Base-by-base conservation (phyloP, 148 eudicot genomes). In the Vaccinium darrowii region DNA sequence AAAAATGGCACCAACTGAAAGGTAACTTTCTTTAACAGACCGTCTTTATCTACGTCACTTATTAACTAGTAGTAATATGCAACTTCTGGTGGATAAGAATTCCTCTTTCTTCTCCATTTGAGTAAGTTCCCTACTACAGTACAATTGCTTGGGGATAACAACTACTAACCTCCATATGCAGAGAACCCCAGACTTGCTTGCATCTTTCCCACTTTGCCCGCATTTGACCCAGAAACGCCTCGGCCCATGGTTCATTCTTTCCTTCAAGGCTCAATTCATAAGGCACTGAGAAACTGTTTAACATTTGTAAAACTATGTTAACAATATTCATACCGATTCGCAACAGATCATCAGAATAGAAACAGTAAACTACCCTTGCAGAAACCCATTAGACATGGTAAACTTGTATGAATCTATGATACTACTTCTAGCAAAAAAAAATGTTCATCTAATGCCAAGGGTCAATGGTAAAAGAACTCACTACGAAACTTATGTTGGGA, bases 231-330 rank as follows among this genome's bases (percentile, higher is more conserved):
- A 91, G 83, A 87, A 93, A 96, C 10, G 87, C 89, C 87, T 90
- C 83, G 25, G 98, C 97, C 99, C 99, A 96, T 77, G 94, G 88
- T 88, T 96, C 98, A 19, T 89, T 81, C 52, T 88, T 78, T 65
- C 98, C 98, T 58, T 91, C 94, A 87, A 88, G 76, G 91, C 98
- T 96, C 91, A 96, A 84, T 8, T 95, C 98, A 79, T 81, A 94
- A 54, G 99, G 99, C 83, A 95, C 99, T n/a, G 98, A 88, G 86
- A 93, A 96, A 88, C 99, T 96, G 97, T 57, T 23, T 23, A 10
- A 85, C 86, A 71, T 82, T 6, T 65, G 60, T 7, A 57, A 25
- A 57, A 25, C 49, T 63, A 33, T 81, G 86, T 52, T 51, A 36
- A n/a, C 30, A 65, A 47, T 15, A 83, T 62, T 47, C 51, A 33